Percentiles rank a stretch among this genome's conserved stretches.
These are phyloP conservation scores for Alternaria metachromatica DNA, from an alignment of 2,329 filamentous ascomycete species.

Conservation along the genomic window DNA sequence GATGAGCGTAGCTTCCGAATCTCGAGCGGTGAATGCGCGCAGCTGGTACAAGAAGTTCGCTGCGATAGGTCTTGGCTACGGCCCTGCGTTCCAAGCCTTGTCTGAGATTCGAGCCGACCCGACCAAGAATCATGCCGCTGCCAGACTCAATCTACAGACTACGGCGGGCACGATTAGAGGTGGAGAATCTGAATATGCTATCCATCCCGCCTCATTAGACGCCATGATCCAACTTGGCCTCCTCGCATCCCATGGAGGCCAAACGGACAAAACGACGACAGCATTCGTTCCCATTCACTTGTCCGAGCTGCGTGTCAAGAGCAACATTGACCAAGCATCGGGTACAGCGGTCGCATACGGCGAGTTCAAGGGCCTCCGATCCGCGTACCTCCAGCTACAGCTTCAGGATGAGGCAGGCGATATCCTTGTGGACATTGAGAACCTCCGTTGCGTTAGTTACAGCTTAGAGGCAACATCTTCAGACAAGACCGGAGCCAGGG, in stretches of 20 bases:
- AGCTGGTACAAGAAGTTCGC: slow-evolving; percentile 30
- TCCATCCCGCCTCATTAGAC: slow-evolving; percentile 47
- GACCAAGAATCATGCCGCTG: slow-evolving; percentile 5
- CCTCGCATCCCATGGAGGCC: slow-evolving; percentile 23
- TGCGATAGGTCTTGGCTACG: slow-evolving; percentile 28
- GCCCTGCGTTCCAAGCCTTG: slow-evolving; percentile 25
- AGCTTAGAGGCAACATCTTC: background rate
- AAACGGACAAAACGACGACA: slow-evolving; percentile 6
- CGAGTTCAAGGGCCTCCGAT: background rate
- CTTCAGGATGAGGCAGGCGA: background rate
- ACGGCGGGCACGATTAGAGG: slow-evolving; percentile 10
- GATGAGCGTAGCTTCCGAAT: background rate
- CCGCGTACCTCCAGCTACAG: background rate
- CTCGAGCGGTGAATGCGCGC: background rate
- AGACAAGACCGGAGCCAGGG: background rate
- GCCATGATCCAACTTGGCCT: slow-evolving; percentile 35
- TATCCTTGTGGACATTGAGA: background rate
- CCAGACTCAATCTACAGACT: slow-evolving; percentile 16
- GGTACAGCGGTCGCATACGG: background rate
- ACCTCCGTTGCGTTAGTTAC: background rate
- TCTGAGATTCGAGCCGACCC: slow-evolving; percentile 13
- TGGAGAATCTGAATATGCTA: slow-evolving; percentile 35
- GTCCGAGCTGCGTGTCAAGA: background rate
- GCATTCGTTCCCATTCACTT: slow-evolving; percentile 18
- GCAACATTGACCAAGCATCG: background rate